Conservation (phyloP, 108 stramenopile genomes). For the Cylindrotheca fusiformis region DNA sequence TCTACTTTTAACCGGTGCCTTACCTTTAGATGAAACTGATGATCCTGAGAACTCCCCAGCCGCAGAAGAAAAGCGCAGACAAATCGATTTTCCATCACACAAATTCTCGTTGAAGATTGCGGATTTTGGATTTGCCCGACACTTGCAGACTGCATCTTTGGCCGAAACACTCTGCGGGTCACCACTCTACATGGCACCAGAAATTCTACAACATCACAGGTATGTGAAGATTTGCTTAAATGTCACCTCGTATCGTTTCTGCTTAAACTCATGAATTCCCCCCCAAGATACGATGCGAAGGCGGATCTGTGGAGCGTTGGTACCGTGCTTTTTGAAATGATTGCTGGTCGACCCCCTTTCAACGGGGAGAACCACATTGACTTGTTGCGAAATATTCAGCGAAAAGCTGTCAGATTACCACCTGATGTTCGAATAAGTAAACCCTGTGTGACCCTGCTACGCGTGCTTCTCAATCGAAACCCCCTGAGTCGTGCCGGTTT, state of each 20-base stretch:
- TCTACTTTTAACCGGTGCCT: slow-evolving; percentile 81
- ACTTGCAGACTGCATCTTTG: slow-evolving; percentile 84
- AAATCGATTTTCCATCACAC: slow-evolving; percentile 30
- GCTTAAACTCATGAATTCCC: neutral
- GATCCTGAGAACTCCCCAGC: slow-evolving; percentile 53
- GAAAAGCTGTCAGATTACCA: slow-evolving; percentile 80
- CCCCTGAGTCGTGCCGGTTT: slow-evolving; percentile 77
- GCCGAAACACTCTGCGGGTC: slow-evolving; percentile 97
- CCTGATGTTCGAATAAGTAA: slow-evolving; percentile 75
- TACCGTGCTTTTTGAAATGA: slow-evolving; percentile 96
- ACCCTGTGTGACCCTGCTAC: slow-evolving; percentile 77
- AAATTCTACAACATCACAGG: slow-evolving; percentile 83
- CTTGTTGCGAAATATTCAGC: slow-evolving; percentile 81
- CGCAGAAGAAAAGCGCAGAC: slow-evolving; percentile 20
- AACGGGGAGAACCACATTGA: slow-evolving; percentile 92
- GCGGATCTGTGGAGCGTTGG: slow-evolving; percentile 98
- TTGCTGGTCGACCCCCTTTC: slow-evolving; percentile 85
- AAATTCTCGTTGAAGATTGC: slow-evolving; percentile 88
- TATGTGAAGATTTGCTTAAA: slow-evolving; percentile 16
- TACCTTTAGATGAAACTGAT: slow-evolving; percentile 62
- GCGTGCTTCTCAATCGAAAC: slow-evolving; percentile 75
- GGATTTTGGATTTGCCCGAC: slow-evolving; percentile 98
- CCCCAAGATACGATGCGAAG: slow-evolving; percentile 88
- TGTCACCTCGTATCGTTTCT: neutral
- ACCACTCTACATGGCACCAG: slow-evolving; percentile 98